These are phyloP conservation scores for Fraxinus excelsior DNA, from an alignment of 257 asterid genomes.

Conservation along the genomic window DNA sequence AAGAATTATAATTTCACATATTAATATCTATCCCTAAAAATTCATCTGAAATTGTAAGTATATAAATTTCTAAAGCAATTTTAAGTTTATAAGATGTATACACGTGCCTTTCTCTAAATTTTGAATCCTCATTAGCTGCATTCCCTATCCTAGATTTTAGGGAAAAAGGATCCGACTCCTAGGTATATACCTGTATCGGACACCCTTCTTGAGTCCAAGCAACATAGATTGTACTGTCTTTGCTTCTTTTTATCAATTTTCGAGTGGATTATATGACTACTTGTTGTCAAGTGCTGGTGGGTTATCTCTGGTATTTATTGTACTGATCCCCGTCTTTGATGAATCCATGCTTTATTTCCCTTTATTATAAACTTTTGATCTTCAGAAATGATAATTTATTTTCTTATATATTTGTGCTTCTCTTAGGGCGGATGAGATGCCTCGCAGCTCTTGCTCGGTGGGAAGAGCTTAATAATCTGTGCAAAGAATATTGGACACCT, in stretches of 20 bases:
- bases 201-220: too few relatives aligned
- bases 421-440: constrained; percentile 93
- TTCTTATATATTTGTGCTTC: constrained; percentile 20
- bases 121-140: too few relatives aligned
- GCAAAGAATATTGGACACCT: constrained; percentile 98
- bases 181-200: too few relatives aligned
- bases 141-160: too few relatives aligned
- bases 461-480: constrained; percentile 99
- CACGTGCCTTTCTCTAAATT: too few relatives aligned
- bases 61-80: too few relatives aligned
- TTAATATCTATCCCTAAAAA: too few relatives aligned
- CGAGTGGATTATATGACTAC: not conserved
- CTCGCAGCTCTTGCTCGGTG: constrained; percentile 99
- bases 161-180: too few relatives aligned
- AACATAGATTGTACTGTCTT: not conserved
- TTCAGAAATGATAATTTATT: constrained; percentile 15
- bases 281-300: not conserved
- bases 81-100: too few relatives aligned
- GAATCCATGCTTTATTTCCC: constrained; percentile 12
- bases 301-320: not conserved
- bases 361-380: not conserved
- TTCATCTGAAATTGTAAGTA: too few relatives aligned
- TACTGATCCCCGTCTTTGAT: constrained; percentile 4
- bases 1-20: too few relatives aligned
- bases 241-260: constrained; percentile 6